Evolutionary conservation across 768 basidiomycete genomes (phyloP).

Genomic region (Tremella mesenterica): DNA sequence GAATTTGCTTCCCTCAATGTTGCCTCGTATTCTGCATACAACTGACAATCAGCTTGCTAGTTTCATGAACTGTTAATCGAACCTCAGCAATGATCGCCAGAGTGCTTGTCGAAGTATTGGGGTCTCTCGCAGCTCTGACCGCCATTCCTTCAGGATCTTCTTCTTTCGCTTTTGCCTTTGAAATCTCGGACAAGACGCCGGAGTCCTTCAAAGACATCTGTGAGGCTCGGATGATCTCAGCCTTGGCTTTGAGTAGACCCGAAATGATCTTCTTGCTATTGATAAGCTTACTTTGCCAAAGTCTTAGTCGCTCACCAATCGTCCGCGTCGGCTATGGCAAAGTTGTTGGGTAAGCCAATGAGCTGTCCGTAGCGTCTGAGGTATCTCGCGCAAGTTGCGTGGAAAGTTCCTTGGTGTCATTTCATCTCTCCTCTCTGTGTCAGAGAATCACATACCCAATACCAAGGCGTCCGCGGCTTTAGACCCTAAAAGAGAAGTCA

Average conservation of each 20-base stretch:
- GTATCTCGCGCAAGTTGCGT: slow-evolving; percentile 64
- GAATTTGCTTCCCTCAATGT: slow-evolving; percentile 57
- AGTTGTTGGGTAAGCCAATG: slow-evolving; percentile 61
- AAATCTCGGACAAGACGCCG: slow-evolving; percentile 57
- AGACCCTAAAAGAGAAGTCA: slow-evolving; percentile 61
- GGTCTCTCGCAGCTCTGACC: slow-evolving; percentile 26
- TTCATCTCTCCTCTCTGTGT: background rate
- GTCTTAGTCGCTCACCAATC: slow-evolving; percentile 54
- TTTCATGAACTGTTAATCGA: slow-evolving; percentile 1
- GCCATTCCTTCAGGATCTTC: slow-evolving; percentile 51
- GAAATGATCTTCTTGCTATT: slow-evolving; percentile 61
- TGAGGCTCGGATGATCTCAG: slow-evolving; percentile 49
- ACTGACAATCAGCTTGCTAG: slow-evolving; percentile 22
- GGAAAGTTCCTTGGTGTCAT: slow-evolving; percentile 62
- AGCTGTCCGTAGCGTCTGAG: slow-evolving; percentile 57
- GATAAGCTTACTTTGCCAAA: slow-evolving; percentile 1
- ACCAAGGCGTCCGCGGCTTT: slow-evolving; percentile 51
- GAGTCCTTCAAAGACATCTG: slow-evolving; percentile 53
- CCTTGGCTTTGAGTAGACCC: slow-evolving; percentile 54
- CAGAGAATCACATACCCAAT: slow-evolving; percentile 42
- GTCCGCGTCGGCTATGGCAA: slow-evolving; percentile 71
- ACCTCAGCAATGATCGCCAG: slow-evolving; percentile 38
- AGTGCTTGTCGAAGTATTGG: slow-evolving; percentile 24
- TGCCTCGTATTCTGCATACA: slow-evolving; percentile 62
- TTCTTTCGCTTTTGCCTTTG: slow-evolving; percentile 61